Evolutionary conservation across 2,329 filamentous ascomycete genomes (phyloP).

Genomic region (Beauveria varroae): DNA sequence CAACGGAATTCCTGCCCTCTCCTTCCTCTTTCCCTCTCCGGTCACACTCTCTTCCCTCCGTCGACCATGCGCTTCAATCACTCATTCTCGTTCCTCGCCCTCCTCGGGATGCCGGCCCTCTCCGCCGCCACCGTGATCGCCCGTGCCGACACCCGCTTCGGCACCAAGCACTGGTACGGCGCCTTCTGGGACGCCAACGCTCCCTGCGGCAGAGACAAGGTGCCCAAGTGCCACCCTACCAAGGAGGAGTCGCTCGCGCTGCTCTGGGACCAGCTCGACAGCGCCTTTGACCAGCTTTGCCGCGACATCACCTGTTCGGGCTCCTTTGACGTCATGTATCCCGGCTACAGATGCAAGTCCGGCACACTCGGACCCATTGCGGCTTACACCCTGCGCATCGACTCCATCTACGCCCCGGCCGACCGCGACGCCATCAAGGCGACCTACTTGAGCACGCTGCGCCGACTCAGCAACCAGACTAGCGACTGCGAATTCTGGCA

Average conservation of each 20-base stretch:
- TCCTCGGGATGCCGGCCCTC: neutral
- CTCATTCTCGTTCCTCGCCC: neutral
- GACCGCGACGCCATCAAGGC: constrained; percentile 11
- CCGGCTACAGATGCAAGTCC: constrained; percentile 9
- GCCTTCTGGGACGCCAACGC: constrained; percentile 8
- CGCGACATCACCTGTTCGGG: constrained; percentile 9
- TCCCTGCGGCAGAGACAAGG: constrained; percentile 9
- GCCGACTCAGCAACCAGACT: constrained; percentile 7
- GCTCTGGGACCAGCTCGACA: constrained; percentile 12
- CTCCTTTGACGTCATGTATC: constrained; percentile 9
- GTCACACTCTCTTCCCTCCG: neutral
- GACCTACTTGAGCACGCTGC: constrained; percentile 10
- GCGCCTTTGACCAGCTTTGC: constrained; percentile 11
- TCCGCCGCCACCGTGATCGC: constrained; percentile 3
- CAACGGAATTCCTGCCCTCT: too few relatives aligned
- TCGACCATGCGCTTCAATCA: constrained; percentile 3
- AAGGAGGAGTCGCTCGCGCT: constrained; percentile 6
- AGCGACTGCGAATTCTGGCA: constrained; percentile 7
- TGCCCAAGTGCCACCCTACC: constrained; percentile 11
- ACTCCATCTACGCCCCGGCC: constrained; percentile 9
- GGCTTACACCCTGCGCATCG: constrained; percentile 8
- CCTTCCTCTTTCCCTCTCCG: neutral
- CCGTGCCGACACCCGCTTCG: constrained; percentile 9
- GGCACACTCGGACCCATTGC: constrained; percentile 1
- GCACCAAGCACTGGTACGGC: constrained; percentile 11